A percentile compares a stretch with the other conserved stretches of the same genome.
Conservation (phyloP, 169 alveolate genomes). For the Eimeria necatrix region DNA sequence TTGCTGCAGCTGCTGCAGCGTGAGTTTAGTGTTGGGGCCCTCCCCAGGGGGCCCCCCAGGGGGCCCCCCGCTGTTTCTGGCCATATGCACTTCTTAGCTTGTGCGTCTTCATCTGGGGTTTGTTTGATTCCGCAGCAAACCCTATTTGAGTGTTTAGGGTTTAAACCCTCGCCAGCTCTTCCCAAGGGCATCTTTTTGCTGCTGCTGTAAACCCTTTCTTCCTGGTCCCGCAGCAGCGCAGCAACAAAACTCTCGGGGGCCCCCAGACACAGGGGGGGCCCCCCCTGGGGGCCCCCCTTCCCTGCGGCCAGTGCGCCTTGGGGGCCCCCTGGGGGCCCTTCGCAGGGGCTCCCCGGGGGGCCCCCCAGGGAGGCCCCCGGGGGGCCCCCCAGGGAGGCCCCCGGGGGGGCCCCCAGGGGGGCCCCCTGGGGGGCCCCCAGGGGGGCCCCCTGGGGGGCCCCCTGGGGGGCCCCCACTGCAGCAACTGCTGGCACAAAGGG, state of each 20-base stretch:
- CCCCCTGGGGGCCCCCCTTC: no score
- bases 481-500: no score
- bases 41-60: constrained; percentile 8
- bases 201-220: not conserved
- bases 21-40: not conserved
- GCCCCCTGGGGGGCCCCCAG: no score
- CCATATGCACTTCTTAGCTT: not conserved
- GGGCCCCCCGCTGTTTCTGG: not conserved
- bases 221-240: not conserved
- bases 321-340: no score
- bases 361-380: no score
- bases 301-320: no score
- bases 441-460: no score
- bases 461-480: no score
- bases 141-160: not conserved
- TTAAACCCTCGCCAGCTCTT: not conserved
- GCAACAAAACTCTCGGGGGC: not conserved
- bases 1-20: constrained; percentile 40
- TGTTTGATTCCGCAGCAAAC: constrained; percentile 42
- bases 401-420: no score
- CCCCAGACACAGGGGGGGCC: not conserved
- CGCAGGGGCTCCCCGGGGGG: no score
- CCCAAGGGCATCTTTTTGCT: constrained; percentile 24
- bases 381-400: no score
- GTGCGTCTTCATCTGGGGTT: not conserved